Percentiles rank a stretch among this genome's conserved stretches.
Evolutionary conservation across 306 rosid genomes (phyloP).

Genomic region (Gillenia trifoliata): DNA sequence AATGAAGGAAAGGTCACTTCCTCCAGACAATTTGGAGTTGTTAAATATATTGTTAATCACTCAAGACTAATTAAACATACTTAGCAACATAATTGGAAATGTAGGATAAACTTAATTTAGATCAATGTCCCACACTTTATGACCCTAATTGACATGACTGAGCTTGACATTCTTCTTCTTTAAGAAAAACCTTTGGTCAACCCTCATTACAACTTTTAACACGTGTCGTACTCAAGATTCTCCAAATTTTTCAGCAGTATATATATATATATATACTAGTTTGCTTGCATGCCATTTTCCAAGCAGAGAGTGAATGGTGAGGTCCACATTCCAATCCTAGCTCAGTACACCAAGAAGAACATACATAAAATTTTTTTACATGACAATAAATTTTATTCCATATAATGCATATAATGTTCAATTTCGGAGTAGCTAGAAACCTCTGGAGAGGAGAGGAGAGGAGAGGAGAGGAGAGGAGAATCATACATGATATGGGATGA

Average conservation of each 20-base stretch:
- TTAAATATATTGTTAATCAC: background rate
- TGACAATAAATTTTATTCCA: background rate
- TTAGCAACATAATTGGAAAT: background rate
- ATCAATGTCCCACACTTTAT: too few species aligned
- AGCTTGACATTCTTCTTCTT: background rate
- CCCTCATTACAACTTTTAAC: too few species aligned
- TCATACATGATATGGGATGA: background rate
- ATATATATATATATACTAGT: too few species aligned
- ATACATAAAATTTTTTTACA: too few species aligned
- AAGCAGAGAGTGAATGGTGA: background rate
- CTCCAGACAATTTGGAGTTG: background rate
- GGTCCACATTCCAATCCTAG: constrained; percentile 4
- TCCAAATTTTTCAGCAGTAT: background rate
- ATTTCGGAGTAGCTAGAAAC: background rate
- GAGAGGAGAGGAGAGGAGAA: background rate
- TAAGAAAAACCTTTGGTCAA: too few species aligned
- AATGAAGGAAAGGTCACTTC: background rate
- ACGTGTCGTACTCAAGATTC: too few species aligned
- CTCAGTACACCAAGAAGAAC: too few species aligned
- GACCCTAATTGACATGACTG: background rate
- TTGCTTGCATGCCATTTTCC: background rate
- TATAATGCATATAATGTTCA: background rate
- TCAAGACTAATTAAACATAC: background rate
- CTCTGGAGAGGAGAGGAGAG: background rate
- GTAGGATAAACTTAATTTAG: background rate